Evolutionary conservation across 371 early-diverging fungal species (phyloP), one percentile per base, ranked within the genome.

Genomic region (Entomophthora muscae): DNA sequence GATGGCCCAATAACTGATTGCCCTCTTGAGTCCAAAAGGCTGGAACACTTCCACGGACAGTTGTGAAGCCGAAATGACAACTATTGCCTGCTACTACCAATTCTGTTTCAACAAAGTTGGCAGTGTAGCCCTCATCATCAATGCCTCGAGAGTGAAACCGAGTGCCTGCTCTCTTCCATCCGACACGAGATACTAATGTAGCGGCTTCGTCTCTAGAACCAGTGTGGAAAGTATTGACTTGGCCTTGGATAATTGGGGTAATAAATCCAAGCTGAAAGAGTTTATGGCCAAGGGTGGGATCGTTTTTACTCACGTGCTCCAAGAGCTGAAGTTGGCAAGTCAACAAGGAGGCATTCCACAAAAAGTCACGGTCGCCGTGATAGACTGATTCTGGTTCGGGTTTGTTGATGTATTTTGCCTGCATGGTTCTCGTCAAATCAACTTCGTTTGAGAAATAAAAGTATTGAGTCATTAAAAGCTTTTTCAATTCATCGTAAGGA

Each of bases 101-200:
- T 70, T 90, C 91, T 0, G 85, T 84, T 82, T 99, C 98, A 1
- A 98, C 98, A 74, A 90, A 95, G 73, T 99, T 99, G 21, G 98
- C 93, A 5, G 91, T 94, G 72, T 94, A 79, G 23, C 99, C 99
- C 66, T 87, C 84, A 66, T 95, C 94, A 69, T 99, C 92, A 27
- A 96, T 83, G 5, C 99, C 99, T 62, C 99, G 81, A 0, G 95
- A 84, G 69, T 90, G 87, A 71, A 88, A 98, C 58, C 99, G 83
- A 32, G 97, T 93, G 1, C 93, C 93, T 73, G 1, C 91, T 59
- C 97, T 83, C 70, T 88, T 84, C 69, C 91, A 91, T 67, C 93
- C 89, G 64, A 97, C 76, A 64, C 98, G 81, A 24, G 96, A 95
- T 42, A 98, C 82, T 30, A 93, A 64, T 24, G 80, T 79, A 10